Percentiles rank a stretch among this genome's conserved stretches.
Conservation (phyloP, 495 filamentous ascomycete genomes). For the Aspergillus nanangensis region DNA sequence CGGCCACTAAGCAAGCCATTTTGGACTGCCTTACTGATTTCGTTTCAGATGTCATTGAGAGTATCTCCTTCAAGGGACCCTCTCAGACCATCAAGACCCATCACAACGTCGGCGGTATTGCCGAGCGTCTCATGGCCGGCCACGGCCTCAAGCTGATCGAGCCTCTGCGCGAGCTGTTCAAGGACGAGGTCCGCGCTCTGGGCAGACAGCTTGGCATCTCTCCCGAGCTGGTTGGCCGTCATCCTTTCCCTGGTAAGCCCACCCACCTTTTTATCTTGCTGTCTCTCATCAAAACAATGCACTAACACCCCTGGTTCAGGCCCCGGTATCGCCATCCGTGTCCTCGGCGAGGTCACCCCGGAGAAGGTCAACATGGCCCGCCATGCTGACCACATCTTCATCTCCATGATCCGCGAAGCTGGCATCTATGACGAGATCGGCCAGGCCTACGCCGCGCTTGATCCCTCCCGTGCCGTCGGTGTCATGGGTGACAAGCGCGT, state of each 20-base stretch:
- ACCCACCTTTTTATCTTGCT: no score
- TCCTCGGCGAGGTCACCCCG: slow-evolving; percentile 81
- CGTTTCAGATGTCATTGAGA: slow-evolving; percentile 70
- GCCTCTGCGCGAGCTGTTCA: slow-evolving; percentile 76
- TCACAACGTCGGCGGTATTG: slow-evolving; percentile 78
- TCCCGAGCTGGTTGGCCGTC: slow-evolving; percentile 74
- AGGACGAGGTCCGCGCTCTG: slow-evolving; percentile 74
- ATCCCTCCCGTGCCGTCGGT: slow-evolving; percentile 68
- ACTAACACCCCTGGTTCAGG: slow-evolving; percentile 28
- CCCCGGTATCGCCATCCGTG: slow-evolving; percentile 84
- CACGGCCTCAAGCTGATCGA: slow-evolving; percentile 69
- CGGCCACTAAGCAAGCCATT: slow-evolving; percentile 4
- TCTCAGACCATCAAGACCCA: slow-evolving; percentile 79
- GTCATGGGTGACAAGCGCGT: slow-evolving; percentile 77
- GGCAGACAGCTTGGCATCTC: slow-evolving; percentile 74
- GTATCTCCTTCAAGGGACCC: slow-evolving; percentile 77
- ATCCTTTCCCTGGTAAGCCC: slow-evolving; percentile 63
- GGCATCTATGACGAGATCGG: slow-evolving; percentile 78
- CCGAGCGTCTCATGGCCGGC: slow-evolving; percentile 49
- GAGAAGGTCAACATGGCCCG: slow-evolving; percentile 77
- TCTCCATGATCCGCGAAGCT: slow-evolving; percentile 76
- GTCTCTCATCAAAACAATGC: not conserved
- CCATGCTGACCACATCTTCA: slow-evolving; percentile 79
- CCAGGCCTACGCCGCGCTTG: slow-evolving; percentile 80
- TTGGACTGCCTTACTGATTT: slow-evolving; percentile 16